Percentiles rank a stretch among this genome's conserved stretches.
Conservation (phyloP, 2,329 filamentous ascomycete genomes). For the Fusarium hainanense region DNA sequence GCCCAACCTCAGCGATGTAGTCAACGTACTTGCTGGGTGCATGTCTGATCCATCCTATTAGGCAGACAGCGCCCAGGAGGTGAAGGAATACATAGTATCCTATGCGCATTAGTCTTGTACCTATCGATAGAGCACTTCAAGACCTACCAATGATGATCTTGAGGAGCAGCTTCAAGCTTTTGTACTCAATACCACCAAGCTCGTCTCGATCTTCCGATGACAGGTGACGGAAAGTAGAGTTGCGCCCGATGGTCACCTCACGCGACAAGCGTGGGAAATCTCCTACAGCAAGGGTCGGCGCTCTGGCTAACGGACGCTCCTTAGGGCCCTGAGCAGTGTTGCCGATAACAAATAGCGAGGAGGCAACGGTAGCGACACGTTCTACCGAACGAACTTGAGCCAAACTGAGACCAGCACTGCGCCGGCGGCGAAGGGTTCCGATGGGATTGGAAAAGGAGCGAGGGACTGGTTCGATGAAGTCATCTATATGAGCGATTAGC, state of each 20-base stretch:
- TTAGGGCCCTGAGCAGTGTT: constrained; percentile 26
- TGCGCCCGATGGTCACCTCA: constrained; percentile 57
- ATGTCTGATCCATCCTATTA: constrained; percentile 60
- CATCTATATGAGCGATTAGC: constrained; percentile 27
- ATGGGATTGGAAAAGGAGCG: constrained; percentile 22
- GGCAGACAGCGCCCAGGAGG: constrained; percentile 59
- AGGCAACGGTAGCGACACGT: constrained; percentile 48
- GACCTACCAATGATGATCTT: constrained; percentile 57
- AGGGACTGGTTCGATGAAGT: constrained; percentile 30
- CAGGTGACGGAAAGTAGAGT: constrained; percentile 59
- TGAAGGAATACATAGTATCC: constrained; percentile 60
- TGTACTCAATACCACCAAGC: constrained; percentile 65
- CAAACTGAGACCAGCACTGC: constrained; percentile 40
- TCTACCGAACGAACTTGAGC: constrained; percentile 52
- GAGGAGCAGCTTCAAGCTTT: constrained; percentile 60
- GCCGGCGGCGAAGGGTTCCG: constrained; percentile 41
- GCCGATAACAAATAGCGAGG: constrained; percentile 56
- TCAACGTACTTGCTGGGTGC: constrained; percentile 54
- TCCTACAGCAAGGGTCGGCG: constrained; percentile 31
- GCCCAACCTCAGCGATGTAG: constrained; percentile 53
- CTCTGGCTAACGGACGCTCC: constrained; percentile 24
- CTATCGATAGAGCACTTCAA: fast-evolving
- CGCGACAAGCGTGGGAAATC: constrained; percentile 56
- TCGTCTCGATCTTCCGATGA: constrained; percentile 54
- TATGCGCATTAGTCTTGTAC: constrained; percentile 15